Conservation (phyloP, 805 yeast species). For the Saccharomycopsis babjevae region DNA sequence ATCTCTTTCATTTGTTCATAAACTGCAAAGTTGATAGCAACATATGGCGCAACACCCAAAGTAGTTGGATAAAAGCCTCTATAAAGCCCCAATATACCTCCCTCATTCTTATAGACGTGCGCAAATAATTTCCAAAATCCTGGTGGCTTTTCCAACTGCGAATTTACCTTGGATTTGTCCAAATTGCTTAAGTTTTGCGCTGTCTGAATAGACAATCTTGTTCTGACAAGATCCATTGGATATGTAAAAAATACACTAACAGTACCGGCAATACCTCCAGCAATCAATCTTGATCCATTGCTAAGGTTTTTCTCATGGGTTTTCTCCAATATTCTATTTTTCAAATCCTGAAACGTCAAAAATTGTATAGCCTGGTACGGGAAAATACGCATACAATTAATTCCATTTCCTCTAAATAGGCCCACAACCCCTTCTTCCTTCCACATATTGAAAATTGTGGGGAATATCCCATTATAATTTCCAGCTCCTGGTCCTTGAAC, state of each 20-base stretch:
- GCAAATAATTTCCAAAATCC: slow-evolving; percentile 52
- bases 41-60: slow-evolving; percentile 92
- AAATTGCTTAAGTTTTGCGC: slow-evolving; percentile 44
- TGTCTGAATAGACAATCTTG: slow-evolving; percentile 82
- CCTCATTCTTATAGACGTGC: slow-evolving; percentile 63
- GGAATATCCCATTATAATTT: slow-evolving; percentile 59
- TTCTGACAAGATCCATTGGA: slow-evolving; percentile 85
- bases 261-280: slow-evolving; percentile 79
- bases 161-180: slow-evolving; percentile 31
- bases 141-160: slow-evolving; percentile 41
- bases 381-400: slow-evolving; percentile 80
- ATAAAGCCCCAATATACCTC: slow-evolving; percentile 70
- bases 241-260: slow-evolving; percentile 75
- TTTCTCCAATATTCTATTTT: slow-evolving; percentile 23
- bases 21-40: slow-evolving; percentile 82
- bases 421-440: slow-evolving; percentile 89
- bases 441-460: slow-evolving; percentile 71
- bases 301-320: slow-evolving; percentile 28
- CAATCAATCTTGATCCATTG: slow-evolving; percentile 50
- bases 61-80: slow-evolving; percentile 87
- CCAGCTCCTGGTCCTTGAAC: slow-evolving; percentile 53
- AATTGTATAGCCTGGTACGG: slow-evolving; percentile 96
- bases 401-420: slow-evolving; percentile 79
- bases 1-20: slow-evolving; percentile 72
- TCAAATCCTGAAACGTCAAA: slow-evolving; percentile 60